Evolutionary conservation across 2,329 filamentous ascomycete genomes (phyloP).

Genomic region (Aspergillus viridinutans): DNA sequence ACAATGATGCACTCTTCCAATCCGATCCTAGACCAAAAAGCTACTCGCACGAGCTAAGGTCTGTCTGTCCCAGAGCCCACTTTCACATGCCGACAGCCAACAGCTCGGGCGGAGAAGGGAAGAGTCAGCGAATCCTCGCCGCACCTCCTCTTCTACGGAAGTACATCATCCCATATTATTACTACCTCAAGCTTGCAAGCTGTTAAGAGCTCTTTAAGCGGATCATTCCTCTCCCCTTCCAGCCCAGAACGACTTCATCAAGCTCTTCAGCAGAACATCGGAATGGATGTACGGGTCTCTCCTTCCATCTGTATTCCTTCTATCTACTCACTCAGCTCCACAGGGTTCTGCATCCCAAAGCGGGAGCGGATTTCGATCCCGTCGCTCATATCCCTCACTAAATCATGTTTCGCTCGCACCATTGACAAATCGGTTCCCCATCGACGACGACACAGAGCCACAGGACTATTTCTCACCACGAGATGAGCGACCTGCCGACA

Average conservation of each 20-base stretch:
- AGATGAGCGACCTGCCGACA: slow-evolving; percentile 18
- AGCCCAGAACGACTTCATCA: not conserved
- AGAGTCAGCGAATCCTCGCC: not conserved
- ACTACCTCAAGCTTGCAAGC: not conserved
- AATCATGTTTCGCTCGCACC: slow-evolving; percentile 59
- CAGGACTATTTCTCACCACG: slow-evolving; percentile 29
- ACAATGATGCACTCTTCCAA: not conserved
- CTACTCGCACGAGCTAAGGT: not conserved
- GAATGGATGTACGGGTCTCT: slow-evolving; percentile 23
- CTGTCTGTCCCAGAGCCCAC: not conserved
- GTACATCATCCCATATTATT: not conserved
- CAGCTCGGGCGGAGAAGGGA: not conserved
- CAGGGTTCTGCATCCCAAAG: slow-evolving; percentile 23
- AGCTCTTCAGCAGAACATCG: not conserved
- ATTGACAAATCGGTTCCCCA: slow-evolving; percentile 52
- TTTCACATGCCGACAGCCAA: slow-evolving; percentile 21
- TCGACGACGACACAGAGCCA: slow-evolving; percentile 42
- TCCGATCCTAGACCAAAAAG: not conserved
- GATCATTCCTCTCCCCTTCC: not conserved
- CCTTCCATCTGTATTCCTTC: not conserved
- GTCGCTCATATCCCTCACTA: slow-evolving; percentile 57
- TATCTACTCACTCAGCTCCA: not conserved
- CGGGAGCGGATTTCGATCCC: slow-evolving; percentile 30
- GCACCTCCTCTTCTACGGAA: not conserved
- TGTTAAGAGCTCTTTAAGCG: not conserved